phyloP scores from a whole-genome alignment of 768 basidiomycete species.

The Russula earlei region DNA sequence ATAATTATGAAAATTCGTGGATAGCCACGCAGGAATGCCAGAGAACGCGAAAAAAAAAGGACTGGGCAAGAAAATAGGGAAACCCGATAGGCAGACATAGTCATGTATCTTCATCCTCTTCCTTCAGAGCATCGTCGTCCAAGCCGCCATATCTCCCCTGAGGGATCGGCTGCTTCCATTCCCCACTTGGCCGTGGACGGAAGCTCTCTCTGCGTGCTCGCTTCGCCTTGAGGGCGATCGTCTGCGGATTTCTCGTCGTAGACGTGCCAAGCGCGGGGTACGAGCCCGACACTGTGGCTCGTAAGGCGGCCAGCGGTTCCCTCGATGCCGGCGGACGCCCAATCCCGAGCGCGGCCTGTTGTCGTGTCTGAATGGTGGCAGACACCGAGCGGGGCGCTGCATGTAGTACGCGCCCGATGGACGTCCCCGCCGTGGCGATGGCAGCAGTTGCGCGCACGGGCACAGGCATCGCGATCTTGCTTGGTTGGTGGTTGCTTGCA shows the following conservation, averaged over 20 bases:
- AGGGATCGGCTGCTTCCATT: slow-evolving; percentile 28
- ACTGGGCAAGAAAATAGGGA: not conserved
- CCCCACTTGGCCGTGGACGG: slow-evolving; percentile 69
- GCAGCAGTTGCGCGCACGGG: slow-evolving; percentile 2
- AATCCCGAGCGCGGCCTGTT: slow-evolving; percentile 48
- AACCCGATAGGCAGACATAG: not conserved
- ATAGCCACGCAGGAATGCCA: slow-evolving; percentile 11
- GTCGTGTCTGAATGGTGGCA: slow-evolving; percentile 36
- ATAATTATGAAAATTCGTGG: slow-evolving; percentile 9
- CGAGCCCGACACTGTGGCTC: not conserved
- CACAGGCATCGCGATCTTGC: slow-evolving; percentile 23
- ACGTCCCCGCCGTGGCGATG: not conserved
- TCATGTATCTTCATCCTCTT: slow-evolving; percentile 24
- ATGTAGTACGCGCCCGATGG: not conserved
- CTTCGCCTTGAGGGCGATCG: slow-evolving; percentile 38
- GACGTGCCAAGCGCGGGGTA: slow-evolving; percentile 3
- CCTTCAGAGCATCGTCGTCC: slow-evolving; percentile 25
- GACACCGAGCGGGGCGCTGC: slow-evolving; percentile 37
- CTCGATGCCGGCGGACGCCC: slow-evolving; percentile 29
- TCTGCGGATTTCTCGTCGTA: slow-evolving; percentile 19
- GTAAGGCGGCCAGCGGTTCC: no score
- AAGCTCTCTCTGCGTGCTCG: slow-evolving; percentile 68
- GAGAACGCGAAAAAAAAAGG: slow-evolving; percentile 8
- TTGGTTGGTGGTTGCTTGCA: slow-evolving; percentile 4
- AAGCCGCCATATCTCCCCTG: slow-evolving; percentile 24